A percentile compares a stretch with the other conserved stretches of the same genome.
These are phyloP conservation scores for Golubevia sp. DNA, from an alignment of 1,284 basidiomycete species.

Conservation along the genomic window DNA sequence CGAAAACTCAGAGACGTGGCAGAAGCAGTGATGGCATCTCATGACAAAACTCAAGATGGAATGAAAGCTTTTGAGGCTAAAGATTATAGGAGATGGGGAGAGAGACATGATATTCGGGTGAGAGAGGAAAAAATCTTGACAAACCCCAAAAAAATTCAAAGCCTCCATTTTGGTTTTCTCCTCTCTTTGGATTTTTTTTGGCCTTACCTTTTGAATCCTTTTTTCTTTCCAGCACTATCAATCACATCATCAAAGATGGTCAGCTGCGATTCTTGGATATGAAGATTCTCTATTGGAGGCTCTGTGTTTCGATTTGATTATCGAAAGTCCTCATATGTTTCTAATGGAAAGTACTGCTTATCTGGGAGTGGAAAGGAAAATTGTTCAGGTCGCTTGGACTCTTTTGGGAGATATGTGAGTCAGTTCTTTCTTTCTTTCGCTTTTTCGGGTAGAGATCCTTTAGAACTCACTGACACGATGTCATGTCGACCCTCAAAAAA, in stretches of 20 bases:
- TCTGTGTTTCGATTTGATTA: conserved; percentile 86
- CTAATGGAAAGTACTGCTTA: no score
- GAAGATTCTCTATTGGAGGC: conserved; percentile 85
- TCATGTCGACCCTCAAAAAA: background rate
- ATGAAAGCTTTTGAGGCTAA: conserved; percentile 35
- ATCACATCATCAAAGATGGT: conserved; percentile 78
- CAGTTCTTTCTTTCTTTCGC: background rate
- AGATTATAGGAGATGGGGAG: conserved; percentile 14
- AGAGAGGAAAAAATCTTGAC: no score
- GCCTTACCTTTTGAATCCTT: no score
- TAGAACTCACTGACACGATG: no score
- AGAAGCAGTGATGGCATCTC: conserved; percentile 74
- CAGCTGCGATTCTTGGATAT: conserved; percentile 72
- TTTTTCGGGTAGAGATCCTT: no score
- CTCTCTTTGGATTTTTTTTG: background rate
- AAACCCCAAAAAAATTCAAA: no score
- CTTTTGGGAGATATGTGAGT: no score
- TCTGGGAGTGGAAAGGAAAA: no score
- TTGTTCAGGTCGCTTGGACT: no score
- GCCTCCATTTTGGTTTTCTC: conserved; percentile 18
- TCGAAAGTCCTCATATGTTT: conserved; percentile 74
- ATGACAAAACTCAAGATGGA: conserved; percentile 66
- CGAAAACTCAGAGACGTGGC: conserved; percentile 83
- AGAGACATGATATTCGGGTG: no score
- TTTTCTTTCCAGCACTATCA: conserved; percentile 7